Percentiles rank a stretch among this genome's conserved stretches.
phyloP scores from a whole-genome alignment of 768 basidiomycete species.

The Mrakia frigida region DNA sequence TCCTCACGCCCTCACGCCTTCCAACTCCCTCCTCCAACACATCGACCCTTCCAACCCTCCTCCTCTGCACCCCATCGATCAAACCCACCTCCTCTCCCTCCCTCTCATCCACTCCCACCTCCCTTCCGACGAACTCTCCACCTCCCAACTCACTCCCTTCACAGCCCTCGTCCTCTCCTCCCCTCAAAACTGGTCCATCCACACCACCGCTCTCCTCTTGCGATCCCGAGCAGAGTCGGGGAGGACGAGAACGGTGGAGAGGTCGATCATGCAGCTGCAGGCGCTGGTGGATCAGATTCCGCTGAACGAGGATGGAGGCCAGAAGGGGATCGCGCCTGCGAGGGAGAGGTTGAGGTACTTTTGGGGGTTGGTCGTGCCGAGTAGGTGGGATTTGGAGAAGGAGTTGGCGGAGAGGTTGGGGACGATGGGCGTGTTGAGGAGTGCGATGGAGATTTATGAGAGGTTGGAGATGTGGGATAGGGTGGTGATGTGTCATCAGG shows the following conservation, averaged over 20 bases:
- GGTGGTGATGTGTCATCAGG: slow-evolving; percentile 77
- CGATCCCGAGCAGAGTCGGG: slow-evolving; percentile 84
- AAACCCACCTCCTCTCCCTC: slow-evolving; percentile 82
- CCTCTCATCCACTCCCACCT: slow-evolving; percentile 56
- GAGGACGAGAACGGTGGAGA: slow-evolving; percentile 86
- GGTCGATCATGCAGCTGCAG: slow-evolving; percentile 85
- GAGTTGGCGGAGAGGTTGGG: slow-evolving; percentile 82
- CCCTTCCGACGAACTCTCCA: slow-evolving; percentile 53
- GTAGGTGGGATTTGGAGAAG: slow-evolving; percentile 86
- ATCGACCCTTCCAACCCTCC: slow-evolving; percentile 81
- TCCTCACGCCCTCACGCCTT: slow-evolving; percentile 38
- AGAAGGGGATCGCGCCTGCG: slow-evolving; percentile 34
- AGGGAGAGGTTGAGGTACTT: slow-evolving; percentile 71
- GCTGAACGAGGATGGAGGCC: slow-evolving; percentile 35
- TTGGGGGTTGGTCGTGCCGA: slow-evolving; percentile 74
- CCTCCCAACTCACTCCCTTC: slow-evolving; percentile 89
- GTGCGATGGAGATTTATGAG: slow-evolving; percentile 89
- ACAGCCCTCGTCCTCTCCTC: slow-evolving; percentile 81
- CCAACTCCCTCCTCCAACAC: slow-evolving; percentile 45
- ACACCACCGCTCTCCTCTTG: slow-evolving; percentile 91
- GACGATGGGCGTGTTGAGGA: slow-evolving; percentile 77
- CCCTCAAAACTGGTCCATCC: slow-evolving; percentile 89
- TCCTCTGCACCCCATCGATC: slow-evolving; percentile 83
- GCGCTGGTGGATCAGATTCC: slow-evolving; percentile 84
- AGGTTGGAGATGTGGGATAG: slow-evolving; percentile 99